Evolutionary conservation across 2,329 filamentous ascomycete genomes (phyloP).

Genomic region (Ascochyta pisi): DNA sequence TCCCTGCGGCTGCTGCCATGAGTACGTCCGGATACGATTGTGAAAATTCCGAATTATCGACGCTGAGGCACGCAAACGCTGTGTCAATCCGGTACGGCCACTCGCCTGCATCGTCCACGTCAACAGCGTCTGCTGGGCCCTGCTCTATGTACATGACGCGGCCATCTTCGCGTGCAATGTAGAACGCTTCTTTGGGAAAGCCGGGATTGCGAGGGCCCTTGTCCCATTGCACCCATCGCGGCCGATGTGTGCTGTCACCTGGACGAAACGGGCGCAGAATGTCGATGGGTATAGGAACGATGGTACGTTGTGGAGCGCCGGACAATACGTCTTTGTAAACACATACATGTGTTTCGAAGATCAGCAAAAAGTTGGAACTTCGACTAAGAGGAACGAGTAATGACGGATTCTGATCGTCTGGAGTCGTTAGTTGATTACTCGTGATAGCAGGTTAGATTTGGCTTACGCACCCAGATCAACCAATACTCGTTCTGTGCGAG

Average conservation of each 20-base stretch:
- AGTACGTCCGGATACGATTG: constrained; percentile 76
- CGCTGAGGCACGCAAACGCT: constrained; percentile 75
- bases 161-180: constrained; percentile 88
- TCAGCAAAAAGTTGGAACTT: constrained; percentile 52
- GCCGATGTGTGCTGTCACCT: constrained; percentile 47
- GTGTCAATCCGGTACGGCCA: constrained; percentile 78
- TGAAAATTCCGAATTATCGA: constrained; percentile 54
- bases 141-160: constrained; percentile 76
- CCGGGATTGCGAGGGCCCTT: constrained; percentile 69
- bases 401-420: constrained; percentile 47
- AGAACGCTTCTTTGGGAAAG: constrained; percentile 76
- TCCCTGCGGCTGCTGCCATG: constrained; percentile 78
- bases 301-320: constrained; percentile 39
- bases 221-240: constrained; percentile 85
- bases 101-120: constrained; percentile 56
- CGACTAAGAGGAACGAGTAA: constrained; percentile 51
- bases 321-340: constrained; percentile 51
- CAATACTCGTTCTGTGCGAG: constrained; percentile 35
- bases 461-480: constrained; percentile 35
- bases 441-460: neutral
- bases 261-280: constrained; percentile 56
- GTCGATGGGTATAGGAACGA: constrained; percentile 25
- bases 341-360: constrained; percentile 47
- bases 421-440: constrained; percentile 15
- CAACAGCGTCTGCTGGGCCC: constrained; percentile 50